These are phyloP conservation scores for Saccharomyces hybrid DNA, from an alignment of 1,139 yeast species.

Conservation along the genomic window DNA sequence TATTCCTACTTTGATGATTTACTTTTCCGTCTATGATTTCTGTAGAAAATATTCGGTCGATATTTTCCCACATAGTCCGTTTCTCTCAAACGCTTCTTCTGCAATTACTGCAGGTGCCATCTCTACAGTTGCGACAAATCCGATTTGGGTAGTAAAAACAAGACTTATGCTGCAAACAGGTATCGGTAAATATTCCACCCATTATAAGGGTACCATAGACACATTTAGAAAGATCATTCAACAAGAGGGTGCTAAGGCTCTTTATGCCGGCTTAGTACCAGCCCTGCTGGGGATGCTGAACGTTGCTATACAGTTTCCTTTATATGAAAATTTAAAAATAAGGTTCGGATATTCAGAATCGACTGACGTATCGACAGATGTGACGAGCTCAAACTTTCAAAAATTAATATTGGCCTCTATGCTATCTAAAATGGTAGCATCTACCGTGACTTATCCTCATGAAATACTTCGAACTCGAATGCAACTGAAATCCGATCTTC, in stretches of 20 bases:
- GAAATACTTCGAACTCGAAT: conserved; percentile 88
- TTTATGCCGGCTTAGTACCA: conserved; percentile 86
- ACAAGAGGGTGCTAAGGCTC: conserved; percentile 75
- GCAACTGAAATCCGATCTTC: conserved; percentile 45
- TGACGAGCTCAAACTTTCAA: conserved; percentile 28
- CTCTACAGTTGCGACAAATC: conserved; percentile 84
- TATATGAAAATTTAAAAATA: conserved; percentile 75
- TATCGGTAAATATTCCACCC: conserved; percentile 28
- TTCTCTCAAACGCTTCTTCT: conserved; percentile 59
- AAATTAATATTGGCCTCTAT: conserved; percentile 69
- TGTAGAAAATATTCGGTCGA: conserved; percentile 50
- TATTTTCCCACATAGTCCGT: conserved; percentile 38
- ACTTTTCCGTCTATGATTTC: conserved; percentile 81
- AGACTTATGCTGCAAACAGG: conserved; percentile 79
- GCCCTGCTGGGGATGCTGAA: conserved; percentile 85
- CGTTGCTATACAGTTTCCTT: conserved; percentile 95
- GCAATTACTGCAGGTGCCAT: conserved; percentile 88
- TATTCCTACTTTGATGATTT: conserved; percentile 96
- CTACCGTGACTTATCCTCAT: conserved; percentile 88
- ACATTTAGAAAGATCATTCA: conserved; percentile 74
- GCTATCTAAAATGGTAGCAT: conserved; percentile 80
- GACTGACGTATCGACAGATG: conserved; percentile 5
- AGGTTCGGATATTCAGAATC: conserved; percentile 33
- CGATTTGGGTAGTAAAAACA: conserved; percentile 67
- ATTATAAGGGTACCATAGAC: conserved; percentile 73